phyloP scores from a whole-genome alignment of 768 basidiomycete genomes.

The Russula dissimulans region DNA sequence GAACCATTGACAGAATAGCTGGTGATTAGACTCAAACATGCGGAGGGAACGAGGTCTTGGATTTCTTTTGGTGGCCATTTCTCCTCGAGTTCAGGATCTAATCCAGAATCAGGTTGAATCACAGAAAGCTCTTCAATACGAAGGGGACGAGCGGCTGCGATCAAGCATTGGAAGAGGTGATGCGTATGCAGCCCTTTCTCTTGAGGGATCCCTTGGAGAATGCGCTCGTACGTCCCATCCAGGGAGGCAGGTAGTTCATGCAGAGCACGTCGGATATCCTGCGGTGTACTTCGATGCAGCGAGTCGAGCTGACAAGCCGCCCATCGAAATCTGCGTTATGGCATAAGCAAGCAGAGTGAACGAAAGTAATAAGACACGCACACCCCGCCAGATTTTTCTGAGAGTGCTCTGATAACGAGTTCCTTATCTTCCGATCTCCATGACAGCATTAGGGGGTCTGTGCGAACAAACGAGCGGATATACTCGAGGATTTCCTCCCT shows the following conservation, averaged over 20 bases:
- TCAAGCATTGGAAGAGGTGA: background rate
- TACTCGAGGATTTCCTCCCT: background rate
- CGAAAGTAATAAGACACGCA: background rate
- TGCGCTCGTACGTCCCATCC: background rate
- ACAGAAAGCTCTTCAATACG: background rate
- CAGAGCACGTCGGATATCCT: background rate
- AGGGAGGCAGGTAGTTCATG: background rate
- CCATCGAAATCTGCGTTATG: background rate
- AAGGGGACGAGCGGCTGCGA: background rate
- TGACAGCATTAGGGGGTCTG: background rate
- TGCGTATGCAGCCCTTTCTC: background rate
- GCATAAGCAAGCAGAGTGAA: background rate
- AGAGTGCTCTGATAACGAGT: background rate
- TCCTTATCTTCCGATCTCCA: background rate
- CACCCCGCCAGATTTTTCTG: background rate
- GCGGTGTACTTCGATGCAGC: background rate
- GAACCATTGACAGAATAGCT: background rate
- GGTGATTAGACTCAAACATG: no score
- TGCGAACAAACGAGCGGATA: background rate
- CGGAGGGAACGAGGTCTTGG: background rate
- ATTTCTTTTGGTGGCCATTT: background rate
- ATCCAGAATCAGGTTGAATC: background rate
- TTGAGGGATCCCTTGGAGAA: background rate
- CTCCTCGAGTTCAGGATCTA: background rate
- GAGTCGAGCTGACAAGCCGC: background rate